phyloP scores from a whole-genome alignment of 805 yeast species.

The Metschnikowia hibisci region DNA sequence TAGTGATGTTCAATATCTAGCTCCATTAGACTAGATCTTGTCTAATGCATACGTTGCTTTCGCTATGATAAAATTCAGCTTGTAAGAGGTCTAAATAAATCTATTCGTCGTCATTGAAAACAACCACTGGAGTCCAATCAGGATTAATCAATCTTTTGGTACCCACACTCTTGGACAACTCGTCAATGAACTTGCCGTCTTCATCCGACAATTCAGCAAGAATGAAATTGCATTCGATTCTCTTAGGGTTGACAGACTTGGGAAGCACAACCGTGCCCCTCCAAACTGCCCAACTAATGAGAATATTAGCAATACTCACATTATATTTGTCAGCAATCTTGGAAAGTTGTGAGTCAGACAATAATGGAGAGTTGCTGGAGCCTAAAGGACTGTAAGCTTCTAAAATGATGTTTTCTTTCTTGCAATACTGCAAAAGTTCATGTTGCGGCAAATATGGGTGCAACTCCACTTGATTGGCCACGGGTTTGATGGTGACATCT shows the following conservation, averaged over 20 bases:
- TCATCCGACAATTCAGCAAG: slow-evolving; percentile 30
- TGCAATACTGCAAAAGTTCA: slow-evolving; percentile 51
- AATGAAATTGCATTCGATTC: slow-evolving; percentile 36
- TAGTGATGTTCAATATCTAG: slow-evolving; percentile 23
- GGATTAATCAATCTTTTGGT: slow-evolving; percentile 34
- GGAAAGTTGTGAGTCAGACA: slow-evolving; percentile 40
- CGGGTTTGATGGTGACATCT: slow-evolving; percentile 56
- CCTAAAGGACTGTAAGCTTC: slow-evolving; percentile 84
- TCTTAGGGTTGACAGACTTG: slow-evolving; percentile 27
- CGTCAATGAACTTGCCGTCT: slow-evolving; percentile 31
- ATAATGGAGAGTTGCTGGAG: slow-evolving; percentile 50
- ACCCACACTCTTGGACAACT: slow-evolving; percentile 24
- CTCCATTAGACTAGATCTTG: not conserved
- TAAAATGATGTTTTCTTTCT: slow-evolving; percentile 48
- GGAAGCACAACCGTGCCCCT: slow-evolving; percentile 51
- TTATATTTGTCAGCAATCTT: slow-evolving; percentile 42
- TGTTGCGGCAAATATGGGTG: slow-evolving; percentile 71
- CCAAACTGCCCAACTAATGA: slow-evolving; percentile 56
- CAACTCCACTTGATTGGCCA: slow-evolving; percentile 68
- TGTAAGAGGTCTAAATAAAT: too few relatives aligned
- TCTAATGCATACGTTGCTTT: not conserved
- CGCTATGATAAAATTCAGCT: not conserved
- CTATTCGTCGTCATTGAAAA: slow-evolving; percentile 22
- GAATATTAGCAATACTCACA: slow-evolving; percentile 46
- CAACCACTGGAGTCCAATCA: slow-evolving; percentile 30